Base-by-base conservation (phyloP, 1,284 basidiomycete genomes). In the Trichosporon sp. region DNA sequence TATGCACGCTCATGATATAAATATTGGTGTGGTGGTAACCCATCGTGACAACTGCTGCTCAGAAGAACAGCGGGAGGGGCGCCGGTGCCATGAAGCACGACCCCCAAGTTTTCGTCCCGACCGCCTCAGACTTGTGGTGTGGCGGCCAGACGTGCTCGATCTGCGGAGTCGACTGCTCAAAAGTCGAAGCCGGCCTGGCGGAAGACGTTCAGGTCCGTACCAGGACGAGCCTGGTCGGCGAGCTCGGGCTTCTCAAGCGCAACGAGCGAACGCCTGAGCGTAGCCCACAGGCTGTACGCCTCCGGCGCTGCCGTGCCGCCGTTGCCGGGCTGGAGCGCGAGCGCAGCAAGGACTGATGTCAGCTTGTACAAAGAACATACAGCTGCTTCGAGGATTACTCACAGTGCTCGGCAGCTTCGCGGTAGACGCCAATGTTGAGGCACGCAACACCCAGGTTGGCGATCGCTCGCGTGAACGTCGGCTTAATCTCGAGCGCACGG, bases 361-460 rank as follows among this genome's bases (percentile, higher is more conserved):
- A 61, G 63, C 40, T n/a, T 4, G 25, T 31, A 9, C 16, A 4
- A 54, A 25, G 19, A 1, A 36, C 7, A 7, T 9, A 21, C 21
- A 14, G 49, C 27, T n/a, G 44, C 44, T 6, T n/a, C n/a, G 7
- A 9, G 19, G 27, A 23, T 56, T 29, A 73, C 75, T 65, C 59
- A 76, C 74, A 90, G 79, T 99, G 96, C 73, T 99, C 96, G 2
- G 92, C 92, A 0, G 96, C 95, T 82, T 99, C 95, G 73, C 92
- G 89, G 78, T 93, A 87, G 7, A 95, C 93, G 19, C 94, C 94
- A 58, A 99, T 94, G 76, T 99, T 99, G 67, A 99, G 80, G 76
- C 95, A 98, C 21, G 94, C 93, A 25, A 98, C 95, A 36, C 93
- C 94, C 34, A 99, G 90, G 75, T 99, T 99, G 78, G 96, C 98